Evolutionary conservation across 192 early-diverging fungal species (phyloP), one percentile per base, ranked within the genome.

Genomic region (Gorgonomyces haynaldii): DNA sequence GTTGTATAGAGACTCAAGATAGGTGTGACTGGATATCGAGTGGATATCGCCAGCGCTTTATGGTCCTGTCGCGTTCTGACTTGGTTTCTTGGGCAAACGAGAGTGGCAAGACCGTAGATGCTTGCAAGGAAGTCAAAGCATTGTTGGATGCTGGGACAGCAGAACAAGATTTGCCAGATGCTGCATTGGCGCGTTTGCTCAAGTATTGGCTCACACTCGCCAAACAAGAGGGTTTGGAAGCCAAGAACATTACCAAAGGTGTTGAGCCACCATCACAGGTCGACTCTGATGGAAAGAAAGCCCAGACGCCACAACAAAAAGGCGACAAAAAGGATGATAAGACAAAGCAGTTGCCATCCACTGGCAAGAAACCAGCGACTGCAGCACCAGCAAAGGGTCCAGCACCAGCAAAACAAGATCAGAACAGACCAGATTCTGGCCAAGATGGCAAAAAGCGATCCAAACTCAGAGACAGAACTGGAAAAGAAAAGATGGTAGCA

Each of bases 221-320:
- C 16, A 70, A 69, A 36, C 58, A 70, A 34, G 68, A 75, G n/a
- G 62, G 61, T 17, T 59, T 75, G n/a, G 72, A 72, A 16, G 27
- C 37, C 0, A 61, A 53, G 36, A 69, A 65, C 24, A 62, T 47
- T 3, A 42, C 27, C 19, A 62, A 66, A 17, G 38, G 24, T 1
- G 19, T 39, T 12, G 39, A 42, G 27, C 4, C 57, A 17, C 25
- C 17, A 10, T 21, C 41, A 3, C 15, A 36, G 42, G 56, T 6
- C 10, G 6, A 39, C 37, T 25, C 54, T 19, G 56, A 53, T 28
- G 37, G 38, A 15, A 15, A 42, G 12, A 54, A 58, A 34, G 16
- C 36, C 19, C 17, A 42, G 9, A 56, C 47, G 2, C 36, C 43
- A 2, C 10, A 24, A 36, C 46, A 50, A 41, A 27, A 23, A 15